phyloP scores from a whole-genome alignment of 2,329 filamentous ascomycete genomes.

The Fusarium tupiense region DNA sequence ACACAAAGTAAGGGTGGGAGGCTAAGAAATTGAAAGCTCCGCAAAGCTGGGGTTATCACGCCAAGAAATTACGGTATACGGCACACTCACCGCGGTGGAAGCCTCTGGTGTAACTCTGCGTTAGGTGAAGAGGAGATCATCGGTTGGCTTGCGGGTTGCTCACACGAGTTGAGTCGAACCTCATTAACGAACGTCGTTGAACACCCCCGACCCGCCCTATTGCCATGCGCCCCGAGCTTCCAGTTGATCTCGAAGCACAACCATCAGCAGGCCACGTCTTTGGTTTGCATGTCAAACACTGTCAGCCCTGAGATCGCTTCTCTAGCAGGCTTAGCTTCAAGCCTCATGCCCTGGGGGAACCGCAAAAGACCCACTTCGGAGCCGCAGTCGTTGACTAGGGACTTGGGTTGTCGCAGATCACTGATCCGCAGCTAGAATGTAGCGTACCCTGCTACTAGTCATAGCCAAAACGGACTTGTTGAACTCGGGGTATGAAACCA shows the following conservation, averaged over 20 bases:
- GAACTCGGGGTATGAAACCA: constrained; percentile 30
- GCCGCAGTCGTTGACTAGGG: constrained; percentile 37
- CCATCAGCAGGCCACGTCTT: too few relatives aligned
- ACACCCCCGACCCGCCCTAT: too few relatives aligned
- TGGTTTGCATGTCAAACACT: too few relatives aligned
- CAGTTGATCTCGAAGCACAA: too few relatives aligned
- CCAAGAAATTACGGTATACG: neutral
- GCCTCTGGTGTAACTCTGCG: constrained; percentile 7
- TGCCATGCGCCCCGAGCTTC: too few relatives aligned
- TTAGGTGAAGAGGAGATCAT: constrained; percentile 15
- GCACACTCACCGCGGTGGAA: constrained; percentile 30
- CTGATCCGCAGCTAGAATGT: constrained; percentile 41
- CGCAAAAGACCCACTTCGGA: constrained; percentile 44
- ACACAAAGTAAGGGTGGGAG: constrained; percentile 10
- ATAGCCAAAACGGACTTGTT: neutral
- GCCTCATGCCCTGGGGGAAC: constrained; percentile 40
- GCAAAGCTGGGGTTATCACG: constrained; percentile 8
- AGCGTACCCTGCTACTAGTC: neutral
- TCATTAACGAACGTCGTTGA: neutral
- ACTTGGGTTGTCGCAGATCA: constrained; percentile 35
- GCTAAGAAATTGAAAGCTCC: neutral
- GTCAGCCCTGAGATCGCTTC: too few relatives aligned
- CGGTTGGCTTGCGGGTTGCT: constrained; percentile 21
- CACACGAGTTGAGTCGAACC: constrained; percentile 22
- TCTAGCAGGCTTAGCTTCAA: constrained; percentile 4